Evolutionary conservation across 2,329 filamentous ascomycete genomes (phyloP).

Genomic region (Lachnellula hyalina): DNA sequence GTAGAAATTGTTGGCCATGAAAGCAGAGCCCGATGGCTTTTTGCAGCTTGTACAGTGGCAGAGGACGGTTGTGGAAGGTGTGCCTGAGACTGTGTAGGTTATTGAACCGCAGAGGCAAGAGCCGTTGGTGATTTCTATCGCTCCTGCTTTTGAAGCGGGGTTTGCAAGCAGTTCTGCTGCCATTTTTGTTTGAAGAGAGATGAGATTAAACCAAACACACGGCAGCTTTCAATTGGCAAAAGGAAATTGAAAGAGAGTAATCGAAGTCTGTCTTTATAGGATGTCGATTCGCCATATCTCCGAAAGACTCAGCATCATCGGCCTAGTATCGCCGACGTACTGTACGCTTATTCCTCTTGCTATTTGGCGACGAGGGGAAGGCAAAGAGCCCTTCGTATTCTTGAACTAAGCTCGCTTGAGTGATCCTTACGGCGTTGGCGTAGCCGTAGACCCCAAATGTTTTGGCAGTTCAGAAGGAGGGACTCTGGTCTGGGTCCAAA

Average conservation of each 20-base stretch:
- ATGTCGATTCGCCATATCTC: no score
- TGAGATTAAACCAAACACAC: neutral
- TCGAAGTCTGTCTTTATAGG: no score
- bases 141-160: neutral
- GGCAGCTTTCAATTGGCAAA: neutral
- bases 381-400: no score
- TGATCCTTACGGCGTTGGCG: no score
- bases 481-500: no score
- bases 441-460: no score
- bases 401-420: no score
- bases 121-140: neutral
- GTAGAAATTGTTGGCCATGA: slow-evolving; percentile 8
- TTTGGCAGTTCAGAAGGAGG: no score
- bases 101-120: slow-evolving; percentile 10
- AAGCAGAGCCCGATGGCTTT: slow-evolving; percentile 9
- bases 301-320: neutral
- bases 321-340: no score
- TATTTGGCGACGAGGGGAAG: no score
- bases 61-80: slow-evolving; percentile 3
- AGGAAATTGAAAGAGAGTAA: neutral
- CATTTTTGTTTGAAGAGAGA: neutral
- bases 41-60: slow-evolving; percentile 12
- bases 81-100: slow-evolving; percentile 6
- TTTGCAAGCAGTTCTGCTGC: neutral
- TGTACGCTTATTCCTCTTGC: no score